phyloP scores from a whole-genome alignment of 176 grass and related monocot species.

The Avena atlantica region DNA sequence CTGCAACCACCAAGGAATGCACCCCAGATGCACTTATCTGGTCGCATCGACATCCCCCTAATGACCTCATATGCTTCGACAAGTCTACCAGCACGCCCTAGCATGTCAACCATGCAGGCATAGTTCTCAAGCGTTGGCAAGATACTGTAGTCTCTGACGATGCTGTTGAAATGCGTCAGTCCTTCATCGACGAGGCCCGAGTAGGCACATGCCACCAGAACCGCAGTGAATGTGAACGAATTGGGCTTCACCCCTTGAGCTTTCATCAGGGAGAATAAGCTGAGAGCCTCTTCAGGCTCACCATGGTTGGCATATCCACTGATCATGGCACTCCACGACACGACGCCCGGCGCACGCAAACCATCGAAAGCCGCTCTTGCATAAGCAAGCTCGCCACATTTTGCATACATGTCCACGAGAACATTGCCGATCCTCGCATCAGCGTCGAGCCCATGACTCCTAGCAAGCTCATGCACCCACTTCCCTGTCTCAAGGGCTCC shows the following conservation, averaged over 20 bases:
- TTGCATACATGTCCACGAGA: slow-evolving; percentile 75
- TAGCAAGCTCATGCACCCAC: slow-evolving; percentile 74
- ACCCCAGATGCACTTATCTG: slow-evolving; percentile 73
- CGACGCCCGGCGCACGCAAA: slow-evolving; percentile 45
- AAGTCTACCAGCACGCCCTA: slow-evolving; percentile 72
- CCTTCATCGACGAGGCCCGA: slow-evolving; percentile 77
- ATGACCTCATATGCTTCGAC: slow-evolving; percentile 72
- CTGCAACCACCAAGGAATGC: slow-evolving; percentile 67
- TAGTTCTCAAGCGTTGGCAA: slow-evolving; percentile 69
- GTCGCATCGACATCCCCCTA: slow-evolving; percentile 57
- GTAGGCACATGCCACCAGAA: slow-evolving; percentile 69
- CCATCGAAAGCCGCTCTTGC: slow-evolving; percentile 68
- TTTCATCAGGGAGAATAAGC: slow-evolving; percentile 67
- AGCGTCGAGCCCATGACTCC: slow-evolving; percentile 52
- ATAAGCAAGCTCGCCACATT: slow-evolving; percentile 58
- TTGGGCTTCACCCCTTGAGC: slow-evolving; percentile 61
- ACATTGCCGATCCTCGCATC: slow-evolving; percentile 70
- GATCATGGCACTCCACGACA: slow-evolving; percentile 86
- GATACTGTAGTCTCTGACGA: slow-evolving; percentile 49
- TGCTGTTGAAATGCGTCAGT: slow-evolving; percentile 71
- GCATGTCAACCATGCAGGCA: slow-evolving; percentile 75
- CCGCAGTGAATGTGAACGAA: slow-evolving; percentile 72
- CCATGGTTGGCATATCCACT: slow-evolving; percentile 73
- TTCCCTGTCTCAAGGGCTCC: slow-evolving; percentile 76
- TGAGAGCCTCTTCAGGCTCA: slow-evolving; percentile 61